Evolutionary conservation across 352 stramenopile species (phyloP), one percentile per base, ranked within the genome.

Genomic region (Salisapilia sapeloensis): DNA sequence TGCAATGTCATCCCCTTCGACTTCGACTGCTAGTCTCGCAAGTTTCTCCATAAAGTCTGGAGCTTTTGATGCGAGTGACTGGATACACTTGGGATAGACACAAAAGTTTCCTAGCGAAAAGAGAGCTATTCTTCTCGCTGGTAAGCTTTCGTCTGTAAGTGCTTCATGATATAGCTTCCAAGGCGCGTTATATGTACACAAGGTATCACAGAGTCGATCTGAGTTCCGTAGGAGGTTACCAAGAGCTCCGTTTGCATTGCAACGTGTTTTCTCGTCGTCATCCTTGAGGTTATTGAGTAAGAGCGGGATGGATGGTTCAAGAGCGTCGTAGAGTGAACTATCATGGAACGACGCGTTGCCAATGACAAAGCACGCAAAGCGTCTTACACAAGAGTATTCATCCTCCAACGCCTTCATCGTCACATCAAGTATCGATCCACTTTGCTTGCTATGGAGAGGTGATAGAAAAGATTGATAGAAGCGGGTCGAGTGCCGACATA

Each of bases 361-460:
- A 21, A 97, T 69, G n/a, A 82, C 85, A 48, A 96, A 96, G 57
- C 78, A 93, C 3, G 87, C 86, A 28, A 96, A 95, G 13, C 90
- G 90, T 0, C 81, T 60, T 4, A 90, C 80, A 33, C 82, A 80
- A n/a, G 53, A 56, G 44, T 95, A 75, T 0, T 43, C 21, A 30
- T 94, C 79, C 0, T 38, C 48, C 6, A 87, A 56, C 1, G 57
- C 47, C 22, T 29, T 35, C 16, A 92, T 60, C 9, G 92, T 58
- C 16, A 46, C 51, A n/a, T 66, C 46, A 0, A 93, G 16, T 20
- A 92, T 36, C 1, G 58, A 70, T 8, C 41, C 35, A 4, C 24
- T 29, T 24, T 14, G 44, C 28, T 28, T 36, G 29, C 16, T 27
- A 11, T 35, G 17, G 15, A 52, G 41, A 3, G 35, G 32, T 18